Base-by-base conservation (phyloP, 1,284 basidiomycete species). In the Fomitopsis palustris region DNA sequence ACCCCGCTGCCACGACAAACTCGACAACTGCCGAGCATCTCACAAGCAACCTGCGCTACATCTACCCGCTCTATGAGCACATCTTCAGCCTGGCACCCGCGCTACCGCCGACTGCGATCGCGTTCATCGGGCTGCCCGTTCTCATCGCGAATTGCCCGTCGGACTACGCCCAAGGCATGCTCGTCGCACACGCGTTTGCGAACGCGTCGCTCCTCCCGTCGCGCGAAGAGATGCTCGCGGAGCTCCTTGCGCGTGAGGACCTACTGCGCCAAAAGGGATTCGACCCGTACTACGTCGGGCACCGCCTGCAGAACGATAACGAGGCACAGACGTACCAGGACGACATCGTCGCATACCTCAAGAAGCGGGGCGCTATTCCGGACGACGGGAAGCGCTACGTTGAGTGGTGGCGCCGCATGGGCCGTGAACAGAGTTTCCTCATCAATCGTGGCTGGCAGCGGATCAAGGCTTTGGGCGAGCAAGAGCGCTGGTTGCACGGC, bases 51-150 rank as follows among this genome's bases (percentile, higher is more conserved):
- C 66, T 77, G 29, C 76, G 75, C 1, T 85, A 85, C 66, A 74
- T 85, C 38, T 83, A 81, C 67, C 84, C 84, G 10, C 69, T 85
- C 9, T 76, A 83, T 64, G 67, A 73, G 42, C 81, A 85, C 67
- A 77, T 84, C 35, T 78, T 86, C 65, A 80, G 79, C 17, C 71
- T 85, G 42, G 76, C 77, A 23, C 67, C 76, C 4, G 66, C 70
- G 3, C 71, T 81, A 55, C 83, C 83, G 2, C 69, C 75, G 1
- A 81, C 77, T 29, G 79, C 82, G 17, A 77, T 85, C 21, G 74
- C 80, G 12, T 85, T 85, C 69, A 72, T 85, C 59, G 83, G 84
- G 4, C 74, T 85, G 0, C 76, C 77, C 8, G 65, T 73, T 16
- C 67, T 73, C 43, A 78, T 81, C 29, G 71, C 77, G 10, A 81